These are phyloP conservation scores for Golubevia pallescens DNA, from an alignment of 1,284 basidiomycete species.

Conservation along the genomic window DNA sequence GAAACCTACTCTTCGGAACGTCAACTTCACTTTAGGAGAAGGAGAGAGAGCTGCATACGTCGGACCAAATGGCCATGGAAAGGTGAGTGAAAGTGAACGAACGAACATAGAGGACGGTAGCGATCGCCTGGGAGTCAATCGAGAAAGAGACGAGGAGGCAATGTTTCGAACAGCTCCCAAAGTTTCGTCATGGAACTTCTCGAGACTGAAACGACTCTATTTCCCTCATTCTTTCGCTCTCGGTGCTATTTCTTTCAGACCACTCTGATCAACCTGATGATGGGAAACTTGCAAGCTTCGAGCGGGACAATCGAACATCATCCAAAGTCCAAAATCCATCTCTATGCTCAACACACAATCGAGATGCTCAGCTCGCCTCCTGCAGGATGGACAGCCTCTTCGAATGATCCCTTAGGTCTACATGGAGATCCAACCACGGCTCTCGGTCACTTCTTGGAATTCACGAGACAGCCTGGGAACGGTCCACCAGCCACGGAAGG, in stretches of 20 bases:
- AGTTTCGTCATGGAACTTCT: conserved; percentile 12
- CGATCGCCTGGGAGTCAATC: neutral
- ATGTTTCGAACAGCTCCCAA: conserved; percentile 68
- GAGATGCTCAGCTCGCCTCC: conserved; percentile 59
- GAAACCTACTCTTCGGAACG: conserved; percentile 68
- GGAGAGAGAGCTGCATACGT: conserved; percentile 71
- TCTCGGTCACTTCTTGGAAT: conserved; percentile 65
- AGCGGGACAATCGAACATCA: conserved; percentile 72
- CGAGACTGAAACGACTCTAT: too few species aligned
- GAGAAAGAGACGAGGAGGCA: conserved; percentile 71
- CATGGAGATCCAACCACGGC: conserved; percentile 57
- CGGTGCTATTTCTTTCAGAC: too few species aligned
- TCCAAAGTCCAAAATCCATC: conserved; percentile 70
- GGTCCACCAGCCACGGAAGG: conserved; percentile 19
- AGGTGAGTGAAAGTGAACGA: conserved; percentile 9
- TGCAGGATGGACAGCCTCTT: conserved; percentile 72
- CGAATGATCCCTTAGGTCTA: conserved; percentile 58
- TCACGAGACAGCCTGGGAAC: conserved; percentile 14
- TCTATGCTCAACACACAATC: conserved; percentile 66
- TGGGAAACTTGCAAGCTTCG: conserved; percentile 68
- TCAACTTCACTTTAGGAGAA: conserved; percentile 71
- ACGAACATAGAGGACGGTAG: neutral
- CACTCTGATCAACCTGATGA: conserved; percentile 67
- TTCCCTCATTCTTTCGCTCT: too few species aligned
- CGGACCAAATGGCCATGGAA: conserved; percentile 66